phyloP scores from a whole-genome alignment of 345 rosid species.

The Sapria himalayana region DNA sequence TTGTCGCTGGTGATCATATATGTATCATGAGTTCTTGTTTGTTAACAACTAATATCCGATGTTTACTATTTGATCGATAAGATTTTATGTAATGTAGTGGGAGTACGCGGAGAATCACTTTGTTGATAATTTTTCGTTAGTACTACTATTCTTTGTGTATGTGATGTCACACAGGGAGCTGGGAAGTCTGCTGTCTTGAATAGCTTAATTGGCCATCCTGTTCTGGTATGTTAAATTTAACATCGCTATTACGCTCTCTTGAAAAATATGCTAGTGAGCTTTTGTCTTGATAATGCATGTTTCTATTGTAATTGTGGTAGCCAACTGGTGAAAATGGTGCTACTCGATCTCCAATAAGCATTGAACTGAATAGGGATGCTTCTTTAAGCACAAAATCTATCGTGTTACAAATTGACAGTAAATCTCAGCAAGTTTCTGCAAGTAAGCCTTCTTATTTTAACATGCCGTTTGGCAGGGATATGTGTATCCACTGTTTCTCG shows the following conservation, averaged over 20 bases:
- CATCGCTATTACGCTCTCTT: too few relatives aligned
- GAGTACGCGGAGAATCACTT: not conserved
- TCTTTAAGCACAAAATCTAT: constrained; percentile 65
- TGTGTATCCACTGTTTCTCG: too few relatives aligned
- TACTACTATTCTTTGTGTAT: constrained; percentile 3
- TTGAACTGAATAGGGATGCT: constrained; percentile 50
- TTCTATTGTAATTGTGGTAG: too few relatives aligned
- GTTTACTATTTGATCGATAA: constrained; percentile 4
- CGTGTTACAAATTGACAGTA: constrained; percentile 63
- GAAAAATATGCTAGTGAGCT: too few relatives aligned
- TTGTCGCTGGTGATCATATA: not conserved
- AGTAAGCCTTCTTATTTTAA: constrained; percentile 25
- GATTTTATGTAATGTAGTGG: constrained; percentile 11
- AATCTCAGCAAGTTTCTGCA: constrained; percentile 87
- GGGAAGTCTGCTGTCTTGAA: constrained; percentile 91
- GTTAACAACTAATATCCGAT: too few relatives aligned
- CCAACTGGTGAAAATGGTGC: constrained; percentile 99
- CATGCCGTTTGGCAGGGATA: not conserved
- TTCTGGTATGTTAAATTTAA: constrained; percentile 40
- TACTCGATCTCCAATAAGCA: constrained; percentile 75
- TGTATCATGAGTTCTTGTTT: constrained; percentile 6
- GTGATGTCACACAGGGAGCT: constrained; percentile 53
- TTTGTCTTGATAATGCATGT: too few relatives aligned
- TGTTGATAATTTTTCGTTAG: not conserved
- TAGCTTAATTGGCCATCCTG: constrained; percentile 91